phyloP scores from a whole-genome alignment of 1,284 basidiomycete genomes.

The Microbotryum silenes-acaulis region DNA sequence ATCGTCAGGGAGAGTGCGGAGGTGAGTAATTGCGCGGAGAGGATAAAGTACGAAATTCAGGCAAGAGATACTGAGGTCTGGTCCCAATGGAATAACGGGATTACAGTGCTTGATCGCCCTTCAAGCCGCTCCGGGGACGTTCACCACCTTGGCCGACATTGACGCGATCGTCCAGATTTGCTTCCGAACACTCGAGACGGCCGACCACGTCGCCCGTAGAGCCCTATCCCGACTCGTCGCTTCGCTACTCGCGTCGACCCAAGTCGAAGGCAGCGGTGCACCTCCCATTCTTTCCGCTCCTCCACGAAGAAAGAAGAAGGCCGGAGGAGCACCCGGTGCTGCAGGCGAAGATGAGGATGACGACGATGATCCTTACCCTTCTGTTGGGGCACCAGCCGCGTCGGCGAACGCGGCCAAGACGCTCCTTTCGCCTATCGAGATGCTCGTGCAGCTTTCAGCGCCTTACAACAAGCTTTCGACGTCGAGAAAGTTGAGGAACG shows the following conservation, averaged over 20 bases:
- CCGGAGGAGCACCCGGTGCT: constrained; percentile 53
- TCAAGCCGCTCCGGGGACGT: constrained; percentile 35
- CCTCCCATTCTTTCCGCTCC: constrained; percentile 37
- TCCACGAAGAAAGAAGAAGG: constrained; percentile 43
- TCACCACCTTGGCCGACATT: constrained; percentile 55
- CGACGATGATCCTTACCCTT: constrained; percentile 48
- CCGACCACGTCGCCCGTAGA: constrained; percentile 76
- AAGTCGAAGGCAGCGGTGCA: constrained; percentile 54
- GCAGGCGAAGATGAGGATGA: constrained; percentile 53
- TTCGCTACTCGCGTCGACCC: constrained; percentile 74
- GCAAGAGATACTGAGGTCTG: background rate
- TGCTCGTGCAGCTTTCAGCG: constrained; percentile 67
- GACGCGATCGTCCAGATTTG: constrained; percentile 63
- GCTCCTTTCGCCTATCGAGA: constrained; percentile 66
- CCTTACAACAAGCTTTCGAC: constrained; percentile 60
- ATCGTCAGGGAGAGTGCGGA: constrained; percentile 78
- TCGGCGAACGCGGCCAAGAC: constrained; percentile 59
- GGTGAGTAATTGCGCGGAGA: constrained; percentile 43
- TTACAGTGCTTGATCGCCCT: constrained; percentile 39
- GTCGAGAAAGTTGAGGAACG: constrained; percentile 63
- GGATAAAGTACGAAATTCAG: constrained; percentile 26
- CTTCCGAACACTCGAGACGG: constrained; percentile 66
- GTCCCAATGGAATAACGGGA: constrained; percentile 1
- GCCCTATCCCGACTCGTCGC: constrained; percentile 72
- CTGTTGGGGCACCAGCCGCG: constrained; percentile 46